These are phyloP conservation scores for Eimeria falciformis DNA, from an alignment of 169 alveolate genomes.

Conservation along the genomic window DNA sequence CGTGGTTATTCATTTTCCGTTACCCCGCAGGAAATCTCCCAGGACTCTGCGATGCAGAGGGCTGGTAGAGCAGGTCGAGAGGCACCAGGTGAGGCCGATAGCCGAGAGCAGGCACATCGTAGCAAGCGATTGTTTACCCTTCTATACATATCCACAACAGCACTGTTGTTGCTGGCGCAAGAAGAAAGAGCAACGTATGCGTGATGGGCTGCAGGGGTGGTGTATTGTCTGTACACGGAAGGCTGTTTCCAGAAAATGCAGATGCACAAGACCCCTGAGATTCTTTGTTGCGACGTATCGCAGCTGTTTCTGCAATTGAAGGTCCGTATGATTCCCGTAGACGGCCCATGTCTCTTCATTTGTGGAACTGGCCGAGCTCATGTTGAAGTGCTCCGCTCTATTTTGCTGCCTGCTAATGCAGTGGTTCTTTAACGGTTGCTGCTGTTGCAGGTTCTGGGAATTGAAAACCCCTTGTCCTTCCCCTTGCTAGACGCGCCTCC, in stretches of 20 bases:
- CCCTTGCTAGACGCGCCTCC: constrained; percentile 99
- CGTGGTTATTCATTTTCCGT: not conserved
- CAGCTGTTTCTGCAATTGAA: constrained; percentile 75
- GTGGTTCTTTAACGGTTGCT: not conserved
- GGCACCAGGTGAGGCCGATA: constrained; percentile 51
- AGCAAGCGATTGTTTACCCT: too few relatives aligned
- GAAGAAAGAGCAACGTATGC: too few relatives aligned
- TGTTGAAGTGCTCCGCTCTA: too few relatives aligned
- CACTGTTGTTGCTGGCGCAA: too few relatives aligned
- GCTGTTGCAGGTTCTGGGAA: constrained; percentile 32
- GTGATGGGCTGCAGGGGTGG: constrained; percentile 14
- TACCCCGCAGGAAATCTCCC: constrained; percentile 24
- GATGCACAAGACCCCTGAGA: constrained; percentile 57
- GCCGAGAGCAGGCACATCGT: too few relatives aligned
- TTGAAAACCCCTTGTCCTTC: constrained; percentile 87
- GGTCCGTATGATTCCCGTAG: constrained; percentile 78
- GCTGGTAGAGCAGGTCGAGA: constrained; percentile 99
- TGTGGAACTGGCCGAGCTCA: too few relatives aligned
- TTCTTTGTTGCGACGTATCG: constrained; percentile 60
- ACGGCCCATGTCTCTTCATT: too few relatives aligned
- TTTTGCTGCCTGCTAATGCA: too few relatives aligned
- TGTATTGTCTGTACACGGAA: constrained; percentile 68
- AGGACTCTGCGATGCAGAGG: constrained; percentile 99
- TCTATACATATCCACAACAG: too few relatives aligned
- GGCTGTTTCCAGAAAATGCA: constrained; percentile 32